Conservation (phyloP, 169 alveolate species). For the Plasmodium inui region DNA sequence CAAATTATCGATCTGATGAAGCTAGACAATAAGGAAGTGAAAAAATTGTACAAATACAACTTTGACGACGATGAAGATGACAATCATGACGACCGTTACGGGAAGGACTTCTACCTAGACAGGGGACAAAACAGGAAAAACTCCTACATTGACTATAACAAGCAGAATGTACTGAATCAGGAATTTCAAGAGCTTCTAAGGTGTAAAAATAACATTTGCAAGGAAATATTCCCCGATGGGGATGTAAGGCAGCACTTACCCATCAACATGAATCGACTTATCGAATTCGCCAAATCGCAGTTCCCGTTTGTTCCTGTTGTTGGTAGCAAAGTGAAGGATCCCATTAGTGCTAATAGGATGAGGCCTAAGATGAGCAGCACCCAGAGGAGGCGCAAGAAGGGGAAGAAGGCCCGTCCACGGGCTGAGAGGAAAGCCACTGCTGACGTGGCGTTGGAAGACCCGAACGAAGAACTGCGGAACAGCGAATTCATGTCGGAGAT, state of each 20-base stretch:
- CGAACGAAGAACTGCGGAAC: not conserved
- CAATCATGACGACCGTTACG: constrained; percentile 83
- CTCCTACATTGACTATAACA: constrained; percentile 83
- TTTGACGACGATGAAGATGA: constrained; percentile 81
- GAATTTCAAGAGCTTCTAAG: constrained; percentile 84
- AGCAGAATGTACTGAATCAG: constrained; percentile 86
- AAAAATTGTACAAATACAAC: constrained; percentile 83
- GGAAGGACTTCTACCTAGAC: constrained; percentile 37
- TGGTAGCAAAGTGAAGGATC: constrained; percentile 72
- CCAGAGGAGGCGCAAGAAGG: not conserved
- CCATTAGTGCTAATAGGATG: constrained; percentile 78
- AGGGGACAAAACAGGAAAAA: constrained; percentile 70
- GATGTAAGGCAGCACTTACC: constrained; percentile 97
- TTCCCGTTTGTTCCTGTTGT: constrained; percentile 82
- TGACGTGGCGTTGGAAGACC: constrained; percentile 36
- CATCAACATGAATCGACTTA: constrained; percentile 93
- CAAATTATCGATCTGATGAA: constrained; percentile 93
- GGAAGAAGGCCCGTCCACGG: constrained; percentile 55
- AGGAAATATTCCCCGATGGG: constrained; percentile 94
- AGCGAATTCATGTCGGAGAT: constrained; percentile 51
- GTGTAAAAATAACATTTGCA: constrained; percentile 83
- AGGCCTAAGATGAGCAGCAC: not conserved
- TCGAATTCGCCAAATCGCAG: constrained; percentile 93
- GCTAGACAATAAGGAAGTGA: constrained; percentile 91
- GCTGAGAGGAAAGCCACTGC: not conserved